A percentile compares a stretch with the other conserved stretches of the same genome.
Evolutionary conservation across 1,284 basidiomycete species (phyloP).

Genomic region (Puccinia novopanici): DNA sequence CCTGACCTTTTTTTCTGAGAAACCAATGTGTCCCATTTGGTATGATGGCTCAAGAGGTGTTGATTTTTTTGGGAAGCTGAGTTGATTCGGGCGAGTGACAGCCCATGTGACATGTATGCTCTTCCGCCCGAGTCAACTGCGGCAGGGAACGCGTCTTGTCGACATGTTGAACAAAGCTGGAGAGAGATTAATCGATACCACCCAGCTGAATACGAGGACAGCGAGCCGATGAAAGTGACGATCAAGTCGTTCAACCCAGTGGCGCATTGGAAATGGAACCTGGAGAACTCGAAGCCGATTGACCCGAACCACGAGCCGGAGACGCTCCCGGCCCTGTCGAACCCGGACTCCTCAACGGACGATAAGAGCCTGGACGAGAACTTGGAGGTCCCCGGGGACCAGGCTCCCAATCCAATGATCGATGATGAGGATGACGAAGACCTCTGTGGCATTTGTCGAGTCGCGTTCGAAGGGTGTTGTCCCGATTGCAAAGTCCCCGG

Average conservation of each 20-base stretch:
- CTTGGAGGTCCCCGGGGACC: background rate
- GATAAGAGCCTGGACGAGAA: slow-evolving; percentile 36
- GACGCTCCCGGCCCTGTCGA: slow-evolving; percentile 46
- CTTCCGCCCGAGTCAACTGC: too few relatives aligned
- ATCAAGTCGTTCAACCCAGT: slow-evolving; percentile 81
- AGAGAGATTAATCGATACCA: too few relatives aligned
- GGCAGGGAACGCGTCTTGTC: too few relatives aligned
- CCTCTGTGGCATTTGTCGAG: slow-evolving; percentile 92
- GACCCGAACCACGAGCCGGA: slow-evolving; percentile 15
- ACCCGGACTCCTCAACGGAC: slow-evolving; percentile 50
- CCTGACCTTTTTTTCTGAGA: too few relatives aligned
- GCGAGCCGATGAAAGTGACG: slow-evolving; percentile 69
- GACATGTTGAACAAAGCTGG: too few relatives aligned
- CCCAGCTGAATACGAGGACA: background rate
- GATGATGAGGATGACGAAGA: slow-evolving; percentile 73
- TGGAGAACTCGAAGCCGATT: slow-evolving; percentile 61
- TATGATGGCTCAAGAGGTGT: too few relatives aligned
- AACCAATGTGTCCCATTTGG: too few relatives aligned
- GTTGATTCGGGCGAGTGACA: too few relatives aligned
- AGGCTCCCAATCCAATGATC: slow-evolving; percentile 29
- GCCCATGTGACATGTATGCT: too few relatives aligned
- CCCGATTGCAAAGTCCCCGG: slow-evolving; percentile 90
- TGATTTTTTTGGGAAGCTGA: too few relatives aligned
- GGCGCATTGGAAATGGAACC: slow-evolving; percentile 84
- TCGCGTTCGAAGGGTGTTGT: too few relatives aligned